These are phyloP conservation scores for Mycena rosella DNA, from an alignment of 768 basidiomycete genomes.

Conservation along the genomic window DNA sequence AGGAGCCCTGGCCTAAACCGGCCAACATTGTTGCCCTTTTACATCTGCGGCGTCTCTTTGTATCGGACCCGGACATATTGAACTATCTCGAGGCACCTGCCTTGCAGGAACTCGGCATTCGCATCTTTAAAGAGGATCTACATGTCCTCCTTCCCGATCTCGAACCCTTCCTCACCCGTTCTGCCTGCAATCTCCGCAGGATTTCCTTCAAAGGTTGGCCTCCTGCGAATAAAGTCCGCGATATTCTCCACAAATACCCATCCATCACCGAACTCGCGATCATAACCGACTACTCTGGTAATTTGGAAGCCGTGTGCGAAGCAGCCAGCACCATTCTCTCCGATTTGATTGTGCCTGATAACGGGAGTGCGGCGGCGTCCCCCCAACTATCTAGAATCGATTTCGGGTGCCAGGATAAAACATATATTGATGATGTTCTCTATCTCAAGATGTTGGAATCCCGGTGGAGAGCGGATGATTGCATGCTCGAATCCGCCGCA, in stretches of 20 bases:
- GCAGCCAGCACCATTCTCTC: background rate
- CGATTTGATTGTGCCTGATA: too few species aligned
- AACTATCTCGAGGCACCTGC: too few species aligned
- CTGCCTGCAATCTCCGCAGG: background rate
- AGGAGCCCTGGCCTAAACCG: too few species aligned
- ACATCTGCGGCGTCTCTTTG: too few species aligned
- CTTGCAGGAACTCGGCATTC: too few species aligned
- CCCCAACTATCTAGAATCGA: background rate
- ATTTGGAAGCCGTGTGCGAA: too few species aligned
- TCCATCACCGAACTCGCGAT: too few species aligned
- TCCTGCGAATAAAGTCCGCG: background rate
- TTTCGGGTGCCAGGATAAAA: background rate
- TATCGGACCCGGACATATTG: too few species aligned
- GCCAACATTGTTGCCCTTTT: too few species aligned
- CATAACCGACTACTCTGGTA: too few species aligned
- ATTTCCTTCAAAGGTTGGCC: background rate
- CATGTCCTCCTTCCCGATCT: too few species aligned
- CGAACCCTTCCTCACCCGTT: background rate
- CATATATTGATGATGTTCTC: background rate
- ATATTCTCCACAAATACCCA: background rate
- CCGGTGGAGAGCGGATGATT: background rate
- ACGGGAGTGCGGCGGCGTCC: background rate
- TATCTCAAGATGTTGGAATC: conserved; percentile 4
- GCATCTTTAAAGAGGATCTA: background rate
- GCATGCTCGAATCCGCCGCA: background rate